phyloP scores from a whole-genome alignment of 1,139 yeast species.

The Starmera stellimalicola region DNA sequence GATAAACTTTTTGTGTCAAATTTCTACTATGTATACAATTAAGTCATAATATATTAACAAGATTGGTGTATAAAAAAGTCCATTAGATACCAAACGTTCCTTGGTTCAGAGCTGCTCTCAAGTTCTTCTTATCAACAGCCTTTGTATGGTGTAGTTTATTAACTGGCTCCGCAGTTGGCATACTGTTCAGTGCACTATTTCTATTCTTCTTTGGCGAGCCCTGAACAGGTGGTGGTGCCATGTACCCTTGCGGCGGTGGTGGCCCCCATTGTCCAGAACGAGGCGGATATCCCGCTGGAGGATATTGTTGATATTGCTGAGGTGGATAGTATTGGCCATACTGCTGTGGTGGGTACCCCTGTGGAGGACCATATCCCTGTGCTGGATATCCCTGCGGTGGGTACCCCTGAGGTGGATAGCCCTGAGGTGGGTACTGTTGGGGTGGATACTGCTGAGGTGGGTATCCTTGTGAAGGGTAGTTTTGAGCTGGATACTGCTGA shows the following conservation, averaged over 20 bases:
- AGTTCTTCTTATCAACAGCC: conserved; percentile 13
- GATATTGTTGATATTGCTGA: neutral
- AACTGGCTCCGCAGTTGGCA: conserved; percentile 11
- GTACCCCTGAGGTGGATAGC: conserved; percentile 1
- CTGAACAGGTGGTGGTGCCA: conserved; percentile 2
- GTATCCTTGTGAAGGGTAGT: conserved; percentile 1
- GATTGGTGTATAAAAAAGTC: too few species aligned
- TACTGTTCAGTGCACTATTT: conserved; percentile 11
- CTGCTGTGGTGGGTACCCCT: conserved; percentile 6
- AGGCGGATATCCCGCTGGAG: neutral
- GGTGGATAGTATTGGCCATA: conserved; percentile 4
- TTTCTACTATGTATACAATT: neutral
- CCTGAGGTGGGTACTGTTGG: conserved; percentile 4
- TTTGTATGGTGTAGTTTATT: conserved; percentile 14
- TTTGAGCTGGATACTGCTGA: conserved; percentile 4
- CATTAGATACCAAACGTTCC: conserved; percentile 21
- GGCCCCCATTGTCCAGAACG: conserved; percentile 7
- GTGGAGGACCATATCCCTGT: conserved; percentile 5
- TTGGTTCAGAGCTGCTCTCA: conserved; percentile 17
- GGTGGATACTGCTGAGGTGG: conserved; percentile 6
- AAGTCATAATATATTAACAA: too few species aligned
- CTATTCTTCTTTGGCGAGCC: conserved; percentile 6
- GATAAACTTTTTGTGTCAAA: conserved; percentile 1
- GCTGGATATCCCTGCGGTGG: conserved; percentile 6
- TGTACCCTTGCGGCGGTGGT: conserved; percentile 5